These are phyloP conservation scores for Hymenoscyphus linearis DNA, from an alignment of 2,329 filamentous ascomycete species.

Conservation along the genomic window DNA sequence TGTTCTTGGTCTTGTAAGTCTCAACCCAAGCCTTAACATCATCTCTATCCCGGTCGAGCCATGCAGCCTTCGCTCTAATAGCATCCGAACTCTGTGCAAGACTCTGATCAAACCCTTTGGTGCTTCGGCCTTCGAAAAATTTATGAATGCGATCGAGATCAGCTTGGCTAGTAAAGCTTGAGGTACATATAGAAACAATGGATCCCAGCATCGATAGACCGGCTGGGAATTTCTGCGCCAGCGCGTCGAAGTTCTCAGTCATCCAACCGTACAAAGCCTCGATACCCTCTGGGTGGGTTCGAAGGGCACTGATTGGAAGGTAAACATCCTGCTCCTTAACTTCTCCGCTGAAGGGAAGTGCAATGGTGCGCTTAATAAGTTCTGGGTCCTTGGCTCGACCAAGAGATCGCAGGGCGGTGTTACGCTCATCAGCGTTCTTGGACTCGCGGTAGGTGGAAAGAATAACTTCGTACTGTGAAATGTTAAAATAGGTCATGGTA, in stretches of 20 bases:
- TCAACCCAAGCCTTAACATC: conserved; percentile 73
- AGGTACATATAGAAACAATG: conserved; percentile 77
- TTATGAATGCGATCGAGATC: conserved; percentile 70
- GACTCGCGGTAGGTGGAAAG: conserved; percentile 71
- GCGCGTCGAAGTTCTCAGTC: conserved; percentile 80
- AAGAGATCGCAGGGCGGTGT: conserved; percentile 78
- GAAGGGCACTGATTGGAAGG: conserved; percentile 74
- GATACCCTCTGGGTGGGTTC: conserved; percentile 72
- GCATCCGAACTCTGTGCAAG: conserved; percentile 86
- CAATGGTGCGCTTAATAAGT: conserved; percentile 76
- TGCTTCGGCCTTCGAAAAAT: conserved; percentile 80
- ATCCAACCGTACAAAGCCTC: conserved; percentile 78
- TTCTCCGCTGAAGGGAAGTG: conserved; percentile 68
- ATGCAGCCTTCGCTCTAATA: conserved; percentile 77
- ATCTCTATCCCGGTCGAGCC: conserved; percentile 69
- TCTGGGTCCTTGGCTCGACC: conserved; percentile 73
- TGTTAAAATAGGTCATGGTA: conserved; percentile 12
- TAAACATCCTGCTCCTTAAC: conserved; percentile 95
- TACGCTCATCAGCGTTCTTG: conserved; percentile 79
- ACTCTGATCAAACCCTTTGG: conserved; percentile 80
- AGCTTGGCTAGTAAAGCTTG: conserved; percentile 70
- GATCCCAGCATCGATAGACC: conserved; percentile 78
- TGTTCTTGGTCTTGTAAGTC: conserved; percentile 41
- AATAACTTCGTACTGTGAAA: conserved; percentile 63
- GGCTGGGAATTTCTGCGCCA: conserved; percentile 79